Base-by-base conservation (phyloP, 345 rosid species). In the Eucalyptus tenuipes region DNA sequence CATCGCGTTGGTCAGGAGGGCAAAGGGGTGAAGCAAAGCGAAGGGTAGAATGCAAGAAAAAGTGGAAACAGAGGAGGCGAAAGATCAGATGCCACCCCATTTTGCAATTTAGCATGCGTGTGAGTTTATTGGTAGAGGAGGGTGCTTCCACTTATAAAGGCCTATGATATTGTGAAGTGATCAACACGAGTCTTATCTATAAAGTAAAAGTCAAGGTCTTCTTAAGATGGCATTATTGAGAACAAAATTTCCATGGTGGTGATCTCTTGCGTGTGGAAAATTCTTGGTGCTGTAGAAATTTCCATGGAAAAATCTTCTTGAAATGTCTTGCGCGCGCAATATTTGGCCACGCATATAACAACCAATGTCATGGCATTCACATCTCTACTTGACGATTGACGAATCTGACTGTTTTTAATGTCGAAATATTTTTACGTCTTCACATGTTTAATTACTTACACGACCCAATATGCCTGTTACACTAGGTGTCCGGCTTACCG, bases 321-420 rank as follows among this genome's bases (percentile, higher is more conserved):
- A 55, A 55, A 55, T 0, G 13, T 55, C 29, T 24, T 24, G 55
- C 29, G 0, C 0, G 0, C 1, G 3, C 0, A 0, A 24, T 4
- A 24, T 55, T 29, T 2, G 24, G 61, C 27, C 61, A 55, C 0
- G 0, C 0, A 6, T 55, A 55, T 4, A 55, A 55, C 13, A 52
- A 52, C 3, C 29, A 22, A 55, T 55, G 61, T 55, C 61, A 55
- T 8, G 61, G 29, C 61, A 24, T 24, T 10, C 27, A 55, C 61
- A 0, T 22, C 5, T 55, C 29, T 20, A 55, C 27, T 55, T 55
- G 61, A 24, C 1, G 6, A 55, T 24, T 55, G 27, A 20, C 5
- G 1, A 55, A 55, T 55, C 4, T 55, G 27, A 22, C 0, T 53
- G 0, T 4, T 29, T 61, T 14, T 2, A 29, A 25, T 1, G 2